Evolutionary conservation across 179 eudicot genomes (phyloP), one percentile per base, ranked within the genome.

Genomic region (Amaranthus tricolor): DNA sequence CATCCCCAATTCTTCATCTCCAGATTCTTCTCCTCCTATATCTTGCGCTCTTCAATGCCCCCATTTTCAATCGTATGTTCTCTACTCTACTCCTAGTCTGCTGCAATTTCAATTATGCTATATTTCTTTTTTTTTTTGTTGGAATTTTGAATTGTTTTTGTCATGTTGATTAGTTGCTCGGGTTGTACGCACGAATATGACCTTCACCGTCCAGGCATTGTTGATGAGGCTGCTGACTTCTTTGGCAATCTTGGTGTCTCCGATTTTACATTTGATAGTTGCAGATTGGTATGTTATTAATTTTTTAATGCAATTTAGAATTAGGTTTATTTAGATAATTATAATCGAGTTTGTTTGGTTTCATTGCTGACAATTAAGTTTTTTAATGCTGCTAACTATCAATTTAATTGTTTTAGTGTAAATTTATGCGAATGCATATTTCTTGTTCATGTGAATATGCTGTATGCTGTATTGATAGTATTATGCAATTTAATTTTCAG

Each of bases 151-250:
- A 77, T 52, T 49, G 50, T 49, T 69, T 76, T 74, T 21, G n/a
- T 71, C 19, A 21, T 53, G 24, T 11, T 61, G 70, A 11, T 53
- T 79, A 93, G 99, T 74, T 93, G 99, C 69, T 95, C 97, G 7
- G 99, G 99, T 43, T 95, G 99, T 74, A 87, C 90, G 48, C 90
- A 89, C 24, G 97, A 95, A 83, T 80, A 81, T 79, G 81, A 93
- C 73, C 93, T 95, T 56, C 95, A 95, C 68, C 89, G 82, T 50
- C 99, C 99, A 9, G 68, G 60, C n/a, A 74, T 91, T 48, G 88
- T 93, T 5, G 92, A 87, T 31, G 98, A 95, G 80, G 97, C 90
- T 11, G 65, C 76, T n/a, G 80, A 73, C 5, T 95, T 86, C 81
- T 95, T 95, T 77, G 85, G 84, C 73, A 82, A 78, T 0, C 60